Evolutionary conservation across 2,329 filamentous ascomycete genomes (phyloP), one percentile per base, ranked within the genome.

Genomic region (Pseudogymnoascus sp.): DNA sequence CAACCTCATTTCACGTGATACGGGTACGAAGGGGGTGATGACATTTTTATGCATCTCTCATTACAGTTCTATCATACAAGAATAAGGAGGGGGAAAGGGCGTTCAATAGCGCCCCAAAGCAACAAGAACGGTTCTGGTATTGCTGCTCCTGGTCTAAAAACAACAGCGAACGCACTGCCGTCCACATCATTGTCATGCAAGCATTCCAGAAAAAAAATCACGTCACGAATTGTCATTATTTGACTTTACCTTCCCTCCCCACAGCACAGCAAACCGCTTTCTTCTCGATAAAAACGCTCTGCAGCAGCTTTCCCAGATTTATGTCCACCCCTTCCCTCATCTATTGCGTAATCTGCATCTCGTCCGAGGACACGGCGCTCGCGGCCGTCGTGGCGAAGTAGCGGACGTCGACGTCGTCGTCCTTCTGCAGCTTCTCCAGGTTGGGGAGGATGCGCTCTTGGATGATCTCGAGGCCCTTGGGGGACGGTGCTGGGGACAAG

Each of bases 371-470:
- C 60, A 73, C 70, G 72, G 71, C 78, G 64, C 76, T 86, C 65
- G 89, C 88, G 59, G 95, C 93, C 67, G 91, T 96, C 66, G 92
- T 96, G 67, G 95, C 95, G 78, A 96, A 99, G 81, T 93, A 99
- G 76, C 95, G 87, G 72, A 99, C 95, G 78, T 99, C 95, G 70
- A 98, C 93, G 78, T 99, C 95, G 69, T 96, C 91, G 75, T 99
- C 95, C 79, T 93, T 90, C 81, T 97, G 93, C 72, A 99, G 82
- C 81, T 97, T 97, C 81, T 93, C 90, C 70, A 99, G 79, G 74
- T 91, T 93, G 26, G 93, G 93, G 73, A 96, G 78, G 73, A 98
- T 88, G 73, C 90, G 88, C 77, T 91, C 86, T 75, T 91, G 87
- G 73, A 96, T 95, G 68, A 96, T 82, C 71, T 93, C 88, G 71